phyloP scores from a whole-genome alignment of 2,329 filamentous ascomycete genomes.

The Moelleriella libera region DNA sequence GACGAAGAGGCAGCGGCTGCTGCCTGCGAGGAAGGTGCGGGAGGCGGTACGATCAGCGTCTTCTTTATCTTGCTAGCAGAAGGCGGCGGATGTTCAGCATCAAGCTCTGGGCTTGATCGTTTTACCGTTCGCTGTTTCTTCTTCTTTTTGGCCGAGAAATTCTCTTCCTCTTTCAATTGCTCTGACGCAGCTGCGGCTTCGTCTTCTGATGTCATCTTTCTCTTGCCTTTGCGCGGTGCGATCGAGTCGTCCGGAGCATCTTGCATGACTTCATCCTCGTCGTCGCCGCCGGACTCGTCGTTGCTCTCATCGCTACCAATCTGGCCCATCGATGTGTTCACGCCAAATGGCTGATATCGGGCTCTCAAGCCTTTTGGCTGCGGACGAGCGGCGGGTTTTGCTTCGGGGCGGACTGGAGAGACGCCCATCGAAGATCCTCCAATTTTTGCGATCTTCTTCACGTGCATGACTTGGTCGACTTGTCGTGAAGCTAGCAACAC shows the following conservation, averaged over 20 bases:
- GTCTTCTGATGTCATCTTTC: slow-evolving; percentile 23
- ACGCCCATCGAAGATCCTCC: slow-evolving; percentile 15
- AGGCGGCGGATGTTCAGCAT: slow-evolving; percentile 1
- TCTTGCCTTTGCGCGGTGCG: slow-evolving; percentile 19
- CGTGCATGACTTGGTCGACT: slow-evolving; percentile 47
- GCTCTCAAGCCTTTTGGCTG: slow-evolving; percentile 56
- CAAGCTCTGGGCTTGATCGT: slow-evolving; percentile 13
- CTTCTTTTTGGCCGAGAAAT: slow-evolving; percentile 22
- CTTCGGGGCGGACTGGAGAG: slow-evolving; percentile 24
- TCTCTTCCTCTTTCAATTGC: slow-evolving; percentile 19
- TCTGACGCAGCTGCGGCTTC: slow-evolving; percentile 19
- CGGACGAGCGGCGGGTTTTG: slow-evolving; percentile 38
- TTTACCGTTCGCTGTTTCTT: slow-evolving; percentile 25
- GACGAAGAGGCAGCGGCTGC: slow-evolving; percentile 10
- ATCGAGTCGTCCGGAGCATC: slow-evolving; percentile 19
- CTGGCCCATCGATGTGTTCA: slow-evolving; percentile 18
- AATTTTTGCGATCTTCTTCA: slow-evolving; percentile 49
- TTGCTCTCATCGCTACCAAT: slow-evolving; percentile 23
- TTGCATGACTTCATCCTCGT: slow-evolving; percentile 30
- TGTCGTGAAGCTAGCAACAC: slow-evolving; percentile 15
- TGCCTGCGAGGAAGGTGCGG: slow-evolving; percentile 10
- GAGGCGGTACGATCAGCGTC: slow-evolving; percentile 18
- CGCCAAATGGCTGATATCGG: slow-evolving; percentile 54
- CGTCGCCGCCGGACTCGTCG: slow-evolving; percentile 19
- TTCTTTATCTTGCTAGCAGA: slow-evolving; percentile 13